These are phyloP conservation scores for Castanea sativa DNA, from an alignment of 306 rosid genomes.

Conservation along the genomic window DNA sequence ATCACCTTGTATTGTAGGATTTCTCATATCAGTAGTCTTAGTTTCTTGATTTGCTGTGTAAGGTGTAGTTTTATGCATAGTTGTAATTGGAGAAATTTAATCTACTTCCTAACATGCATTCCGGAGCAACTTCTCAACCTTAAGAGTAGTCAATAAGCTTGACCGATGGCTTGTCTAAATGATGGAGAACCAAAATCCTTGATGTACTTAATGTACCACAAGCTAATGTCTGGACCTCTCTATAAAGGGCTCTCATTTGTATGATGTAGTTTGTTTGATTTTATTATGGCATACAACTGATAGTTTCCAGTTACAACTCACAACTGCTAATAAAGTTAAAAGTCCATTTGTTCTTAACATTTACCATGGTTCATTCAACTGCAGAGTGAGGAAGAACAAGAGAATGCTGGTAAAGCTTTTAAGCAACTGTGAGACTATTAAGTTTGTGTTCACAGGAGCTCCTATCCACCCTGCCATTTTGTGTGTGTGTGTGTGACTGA, in stretches of 20 bases:
- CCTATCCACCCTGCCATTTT: not conserved
- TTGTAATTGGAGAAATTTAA: conserved; percentile 15
- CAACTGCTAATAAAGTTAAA: not conserved
- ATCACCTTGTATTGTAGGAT: conserved; percentile 17
- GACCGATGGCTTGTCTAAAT: conserved; percentile 10
- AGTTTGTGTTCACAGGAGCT: not conserved
- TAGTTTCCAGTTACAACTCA: not conserved
- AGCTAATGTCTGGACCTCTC: not conserved
- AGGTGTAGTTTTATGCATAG: not conserved
- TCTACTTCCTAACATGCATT: conserved; percentile 17
- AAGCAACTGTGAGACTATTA: not conserved
- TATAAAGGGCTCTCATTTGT: not conserved
- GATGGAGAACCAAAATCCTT: conserved; percentile 13
- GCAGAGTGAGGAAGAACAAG: not conserved
- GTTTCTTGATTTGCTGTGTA: conserved; percentile 1
- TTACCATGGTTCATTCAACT: not conserved
- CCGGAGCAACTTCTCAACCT: conserved; percentile 20
- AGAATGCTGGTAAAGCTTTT: not conserved
- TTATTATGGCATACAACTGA: not conserved
- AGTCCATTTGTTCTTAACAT: not conserved
- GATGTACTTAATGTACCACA: conserved; percentile 14
- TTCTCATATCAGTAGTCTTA: conserved; percentile 3
- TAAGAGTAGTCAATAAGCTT: conserved; percentile 21
- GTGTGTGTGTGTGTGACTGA: too few relatives aligned
- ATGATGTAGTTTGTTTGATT: conserved; percentile 4